Base-by-base conservation (phyloP, 495 filamentous ascomycete genomes). In the Chaetomidium leptoderma region DNA sequence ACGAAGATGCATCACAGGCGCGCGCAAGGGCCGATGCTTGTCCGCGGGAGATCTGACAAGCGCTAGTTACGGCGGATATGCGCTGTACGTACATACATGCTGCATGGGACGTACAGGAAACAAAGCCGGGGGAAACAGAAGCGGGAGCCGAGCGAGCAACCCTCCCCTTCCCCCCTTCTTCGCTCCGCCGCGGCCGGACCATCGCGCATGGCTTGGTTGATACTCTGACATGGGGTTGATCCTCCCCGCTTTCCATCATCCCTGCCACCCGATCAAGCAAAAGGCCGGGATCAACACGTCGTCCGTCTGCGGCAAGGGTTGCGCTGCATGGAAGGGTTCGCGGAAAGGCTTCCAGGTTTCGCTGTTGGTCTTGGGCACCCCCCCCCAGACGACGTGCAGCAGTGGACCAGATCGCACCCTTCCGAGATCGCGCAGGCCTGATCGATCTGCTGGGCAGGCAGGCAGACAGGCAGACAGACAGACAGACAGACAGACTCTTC, bases 281-380 rank as follows among this genome's bases (percentile, higher is more conserved):
- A 57, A 60, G 56, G n/a, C n/a, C n/a, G n/a, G n/a, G n/a, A n/a
- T n/a, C n/a, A n/a, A n/a, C n/a, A n/a, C n/a, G n/a, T n/a, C n/a
- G n/a, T n/a, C n/a, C n/a, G n/a, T n/a, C n/a, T n/a, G n/a, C n/a
- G 35, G 36, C 45, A 35, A 36, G 45, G 46, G 46, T 45, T 45
- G 51, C 45, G 42, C 60, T 55, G 55, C 55, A 58, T 58, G 55
- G 55, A 58, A 58, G 55, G 17, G 26, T 51, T 51, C 37, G 32
- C 26, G 27, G 55, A 26, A 51, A 43, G 26, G 45, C 53, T 49
- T 40, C 55, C 24, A 39, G 26, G 39, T 13, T 33, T 32, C 19
- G 21, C 37, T 14, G 32, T 27, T 53, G 51, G 51, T 53, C 37
- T 53, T 27, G 51, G 51, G 37, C 52, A 26, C 35, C 26, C 37